These are phyloP conservation scores for Heritiera littoralis DNA, from an alignment of 345 rosid species.

Conservation along the genomic window DNA sequence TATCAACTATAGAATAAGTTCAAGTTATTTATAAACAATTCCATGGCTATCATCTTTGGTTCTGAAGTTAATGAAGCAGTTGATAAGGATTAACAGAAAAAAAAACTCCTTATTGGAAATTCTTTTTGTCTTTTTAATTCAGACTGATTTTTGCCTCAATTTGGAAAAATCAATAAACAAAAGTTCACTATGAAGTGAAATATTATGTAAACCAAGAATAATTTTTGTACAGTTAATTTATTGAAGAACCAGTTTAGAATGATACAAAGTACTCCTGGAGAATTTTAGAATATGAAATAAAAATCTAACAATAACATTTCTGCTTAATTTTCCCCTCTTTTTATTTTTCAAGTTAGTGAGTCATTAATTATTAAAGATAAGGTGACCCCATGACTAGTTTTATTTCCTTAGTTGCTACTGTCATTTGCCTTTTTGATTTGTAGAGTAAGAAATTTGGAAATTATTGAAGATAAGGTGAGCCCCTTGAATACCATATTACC, in stretches of 20 bases:
- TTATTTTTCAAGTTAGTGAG: background rate
- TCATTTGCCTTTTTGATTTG: conserved; percentile 1
- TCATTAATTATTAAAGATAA: conserved; percentile 11
- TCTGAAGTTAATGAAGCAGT: conserved; percentile 13
- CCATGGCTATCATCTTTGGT: background rate
- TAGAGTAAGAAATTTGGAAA: background rate
- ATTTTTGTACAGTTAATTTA: background rate
- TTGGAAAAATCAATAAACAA: background rate
- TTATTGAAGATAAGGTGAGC: background rate
- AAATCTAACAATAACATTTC: background rate
- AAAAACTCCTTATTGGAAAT: background rate
- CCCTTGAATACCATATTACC: background rate
- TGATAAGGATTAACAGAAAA: background rate
- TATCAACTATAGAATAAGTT: background rate
- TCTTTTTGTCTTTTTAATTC: background rate
- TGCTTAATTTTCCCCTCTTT: background rate
- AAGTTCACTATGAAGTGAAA: background rate
- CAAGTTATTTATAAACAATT: background rate
- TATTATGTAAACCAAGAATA: background rate
- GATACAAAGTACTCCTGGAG: background rate
- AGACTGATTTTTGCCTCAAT: background rate
- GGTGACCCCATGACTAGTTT: background rate
- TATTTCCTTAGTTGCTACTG: background rate
- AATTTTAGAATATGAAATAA: background rate
- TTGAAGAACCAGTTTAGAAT: background rate